Conservation (phyloP, 1,284 basidiomycete genomes). For the Termitomyces sp. region DNA sequence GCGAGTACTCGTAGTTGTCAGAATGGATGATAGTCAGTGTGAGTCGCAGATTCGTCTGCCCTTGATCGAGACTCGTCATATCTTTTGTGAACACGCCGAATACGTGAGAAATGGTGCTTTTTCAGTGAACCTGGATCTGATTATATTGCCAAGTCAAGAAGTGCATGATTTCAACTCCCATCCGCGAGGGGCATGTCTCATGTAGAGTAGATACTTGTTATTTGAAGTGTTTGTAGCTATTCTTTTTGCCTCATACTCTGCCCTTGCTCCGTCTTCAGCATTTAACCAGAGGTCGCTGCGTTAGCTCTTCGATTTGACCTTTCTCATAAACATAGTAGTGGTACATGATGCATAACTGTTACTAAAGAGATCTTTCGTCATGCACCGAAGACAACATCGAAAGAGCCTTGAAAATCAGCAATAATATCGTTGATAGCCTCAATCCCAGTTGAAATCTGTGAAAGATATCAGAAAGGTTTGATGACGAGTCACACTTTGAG, state of each 20-base stretch:
- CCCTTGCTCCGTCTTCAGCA: too few species aligned
- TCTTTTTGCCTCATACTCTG: not conserved
- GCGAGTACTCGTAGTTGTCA: too few species aligned
- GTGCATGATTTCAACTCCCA: not conserved
- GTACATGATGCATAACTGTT: not conserved
- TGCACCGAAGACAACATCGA: constrained; percentile 28
- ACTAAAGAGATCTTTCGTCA: not conserved
- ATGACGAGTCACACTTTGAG: not conserved
- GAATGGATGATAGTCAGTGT: too few species aligned
- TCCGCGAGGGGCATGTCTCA: too few species aligned
- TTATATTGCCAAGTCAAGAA: not conserved
- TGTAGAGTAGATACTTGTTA: not conserved
- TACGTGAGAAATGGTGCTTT: not conserved
- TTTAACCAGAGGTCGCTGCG: not conserved
- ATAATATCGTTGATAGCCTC: constrained; percentile 85
- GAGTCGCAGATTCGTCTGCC: too few species aligned
- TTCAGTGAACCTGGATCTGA: not conserved
- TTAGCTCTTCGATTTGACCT: not conserved
- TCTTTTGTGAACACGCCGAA: not conserved
- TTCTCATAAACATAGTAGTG: not conserved
- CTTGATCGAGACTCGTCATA: not conserved
- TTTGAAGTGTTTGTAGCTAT: not conserved
- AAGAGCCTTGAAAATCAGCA: constrained; percentile 74
- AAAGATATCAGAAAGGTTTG: not conserved
- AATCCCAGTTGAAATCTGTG: constrained; percentile 55